These are phyloP conservation scores for Acanthamoeba comandoni DNA, from an alignment of 208 protist species.

Conservation along the genomic window DNA sequence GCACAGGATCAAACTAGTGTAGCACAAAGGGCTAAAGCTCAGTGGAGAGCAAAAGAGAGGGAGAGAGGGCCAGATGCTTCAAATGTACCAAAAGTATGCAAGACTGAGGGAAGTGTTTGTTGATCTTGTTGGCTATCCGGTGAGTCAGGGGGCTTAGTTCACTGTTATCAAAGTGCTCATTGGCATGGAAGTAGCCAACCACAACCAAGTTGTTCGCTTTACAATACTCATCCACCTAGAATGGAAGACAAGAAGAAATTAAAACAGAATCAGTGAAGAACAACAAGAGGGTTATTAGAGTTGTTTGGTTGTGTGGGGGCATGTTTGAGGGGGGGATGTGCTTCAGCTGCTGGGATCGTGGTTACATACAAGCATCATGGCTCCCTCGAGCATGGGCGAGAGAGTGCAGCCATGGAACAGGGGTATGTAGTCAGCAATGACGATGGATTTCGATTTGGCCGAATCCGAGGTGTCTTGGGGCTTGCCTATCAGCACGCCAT, in stretches of 20 bases:
- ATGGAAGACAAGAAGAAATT: background rate
- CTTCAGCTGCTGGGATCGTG: conserved; percentile 21
- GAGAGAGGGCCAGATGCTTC: background rate
- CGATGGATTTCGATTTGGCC: background rate
- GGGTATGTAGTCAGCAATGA: conserved; percentile 51
- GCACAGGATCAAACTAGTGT: background rate
- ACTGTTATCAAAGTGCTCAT: conserved; percentile 39
- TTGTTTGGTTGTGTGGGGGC: no score
- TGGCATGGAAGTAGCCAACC: conserved; percentile 66
- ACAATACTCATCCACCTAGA: background rate
- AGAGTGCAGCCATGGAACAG: conserved; percentile 52
- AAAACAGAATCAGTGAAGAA: background rate
- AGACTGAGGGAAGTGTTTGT: background rate
- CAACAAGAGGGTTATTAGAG: background rate
- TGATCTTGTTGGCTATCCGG: conserved; percentile 51
- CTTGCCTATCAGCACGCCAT: conserved; percentile 53
- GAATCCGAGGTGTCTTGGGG: background rate
- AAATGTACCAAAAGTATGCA: conserved; percentile 44
- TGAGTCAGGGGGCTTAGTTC: conserved; percentile 37
- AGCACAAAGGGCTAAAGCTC: background rate
- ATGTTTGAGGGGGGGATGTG: background rate
- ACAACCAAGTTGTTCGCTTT: no score
- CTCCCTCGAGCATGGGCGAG: conserved; percentile 47
- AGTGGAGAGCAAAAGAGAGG: background rate
- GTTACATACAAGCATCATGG: conserved; percentile 16